A percentile compares a stretch with the other conserved stretches of the same genome.
Conservation (phyloP, 345 rosid species). For the Dipteronia sinensis region DNA sequence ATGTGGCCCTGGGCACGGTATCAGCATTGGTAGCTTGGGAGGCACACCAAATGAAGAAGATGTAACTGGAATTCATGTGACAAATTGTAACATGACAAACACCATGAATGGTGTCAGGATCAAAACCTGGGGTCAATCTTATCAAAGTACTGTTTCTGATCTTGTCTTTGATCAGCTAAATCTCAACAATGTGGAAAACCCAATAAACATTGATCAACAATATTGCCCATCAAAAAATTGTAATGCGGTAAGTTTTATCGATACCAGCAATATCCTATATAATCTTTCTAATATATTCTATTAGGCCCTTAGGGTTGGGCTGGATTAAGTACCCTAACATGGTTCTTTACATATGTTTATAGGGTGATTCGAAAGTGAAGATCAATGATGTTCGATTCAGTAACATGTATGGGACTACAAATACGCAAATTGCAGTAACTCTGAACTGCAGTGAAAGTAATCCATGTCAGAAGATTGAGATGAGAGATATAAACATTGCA, state of each 20-base stretch:
- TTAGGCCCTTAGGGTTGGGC: too few relatives aligned
- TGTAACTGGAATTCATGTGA: not conserved
- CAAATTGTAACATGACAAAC: not conserved
- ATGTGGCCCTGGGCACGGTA: constrained; percentile 41
- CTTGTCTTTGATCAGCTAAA: too few relatives aligned
- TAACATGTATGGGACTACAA: constrained; percentile 25
- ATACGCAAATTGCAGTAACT: constrained; percentile 18
- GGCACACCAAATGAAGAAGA: not conserved
- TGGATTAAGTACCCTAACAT: too few relatives aligned
- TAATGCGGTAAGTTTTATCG: too few relatives aligned
- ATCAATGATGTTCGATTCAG: constrained; percentile 21
- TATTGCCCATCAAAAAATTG: too few relatives aligned
- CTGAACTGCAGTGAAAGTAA: constrained; percentile 22
- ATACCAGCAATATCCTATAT: too few relatives aligned
- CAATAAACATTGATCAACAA: too few relatives aligned
- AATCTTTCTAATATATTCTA: too few relatives aligned
- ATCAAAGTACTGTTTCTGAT: too few relatives aligned
- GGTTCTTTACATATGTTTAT: not conserved
- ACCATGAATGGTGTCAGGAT: not conserved
- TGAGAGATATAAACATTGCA: constrained; percentile 21
- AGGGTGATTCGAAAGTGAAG: constrained; percentile 16
- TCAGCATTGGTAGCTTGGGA: constrained; percentile 18
- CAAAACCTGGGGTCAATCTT: too few relatives aligned
- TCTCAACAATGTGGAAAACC: too few relatives aligned
- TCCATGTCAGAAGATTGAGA: constrained; percentile 26